These are phyloP conservation scores for Triticum turgidum DNA, from an alignment of 176 grass and related monocot genomes.

Conservation along the genomic window DNA sequence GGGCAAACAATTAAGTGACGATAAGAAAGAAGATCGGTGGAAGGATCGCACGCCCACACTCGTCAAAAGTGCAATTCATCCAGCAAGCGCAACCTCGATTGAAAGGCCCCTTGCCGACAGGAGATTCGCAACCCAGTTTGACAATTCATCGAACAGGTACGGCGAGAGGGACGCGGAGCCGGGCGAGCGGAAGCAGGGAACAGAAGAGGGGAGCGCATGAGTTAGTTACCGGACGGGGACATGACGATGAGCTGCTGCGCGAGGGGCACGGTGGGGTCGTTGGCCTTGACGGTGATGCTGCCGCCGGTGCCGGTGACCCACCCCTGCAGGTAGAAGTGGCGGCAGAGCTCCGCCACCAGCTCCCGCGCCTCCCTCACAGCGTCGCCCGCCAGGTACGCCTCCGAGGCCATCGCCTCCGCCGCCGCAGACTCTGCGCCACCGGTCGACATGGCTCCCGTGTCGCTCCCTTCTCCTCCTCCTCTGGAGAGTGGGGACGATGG, in stretches of 20 bases:
- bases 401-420: constrained; percentile 34
- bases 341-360: constrained; percentile 88
- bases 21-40: not conserved
- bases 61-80: not conserved
- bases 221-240: constrained; percentile 68
- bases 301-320: constrained; percentile 85
- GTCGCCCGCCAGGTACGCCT: constrained; percentile 54
- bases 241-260: constrained; percentile 79
- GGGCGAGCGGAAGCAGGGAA: not conserved
- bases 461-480: not conserved
- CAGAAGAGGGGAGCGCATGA: not conserved
- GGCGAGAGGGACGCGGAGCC: not conserved
- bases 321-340: constrained; percentile 83
- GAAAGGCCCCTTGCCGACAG: too few relatives aligned
- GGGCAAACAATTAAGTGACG: not conserved
- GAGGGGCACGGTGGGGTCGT: constrained; percentile 63
- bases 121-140: not conserved
- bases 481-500: not conserved
- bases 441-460: constrained; percentile 27
- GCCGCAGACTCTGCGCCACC: not conserved
- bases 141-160: constrained; percentile 38
- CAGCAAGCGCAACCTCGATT: not conserved
- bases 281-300: constrained; percentile 88
- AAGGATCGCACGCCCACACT: not conserved
- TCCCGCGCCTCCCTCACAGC: constrained; percentile 65